A percentile compares a stretch with the other conserved stretches of the same genome.
Conservation (phyloP, 208 protist genomes). For the Trypanosoma congolense region DNA sequence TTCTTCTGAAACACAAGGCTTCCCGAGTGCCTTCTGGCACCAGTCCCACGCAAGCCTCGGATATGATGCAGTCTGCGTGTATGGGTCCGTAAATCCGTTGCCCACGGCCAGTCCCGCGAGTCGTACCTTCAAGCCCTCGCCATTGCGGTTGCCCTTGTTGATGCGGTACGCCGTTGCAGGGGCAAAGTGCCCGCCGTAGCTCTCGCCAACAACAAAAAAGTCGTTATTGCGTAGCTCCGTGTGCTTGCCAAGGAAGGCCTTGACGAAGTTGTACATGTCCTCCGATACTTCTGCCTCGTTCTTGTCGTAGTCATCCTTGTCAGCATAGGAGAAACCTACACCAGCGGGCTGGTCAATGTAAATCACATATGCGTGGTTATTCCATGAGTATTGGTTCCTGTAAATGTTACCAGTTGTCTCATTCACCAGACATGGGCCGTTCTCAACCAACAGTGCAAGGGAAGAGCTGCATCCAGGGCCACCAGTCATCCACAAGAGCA, state of each 20-base stretch:
- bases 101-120: constrained; percentile 77
- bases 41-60: constrained; percentile 46
- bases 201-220: constrained; percentile 80
- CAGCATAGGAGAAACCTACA: constrained; percentile 80
- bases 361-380: constrained; percentile 75
- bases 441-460: constrained; percentile 64
- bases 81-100: constrained; percentile 86
- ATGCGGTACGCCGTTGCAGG: constrained; percentile 39
- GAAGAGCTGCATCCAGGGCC: constrained; percentile 84
- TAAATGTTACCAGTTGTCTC: constrained; percentile 26
- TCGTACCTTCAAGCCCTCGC: constrained; percentile 36
- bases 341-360: constrained; percentile 90
- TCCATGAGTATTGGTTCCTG: constrained; percentile 76
- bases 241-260: constrained; percentile 58
- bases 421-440: constrained; percentile 80
- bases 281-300: constrained; percentile 69
- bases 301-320: constrained; percentile 40
- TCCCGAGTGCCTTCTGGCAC: constrained; percentile 41
- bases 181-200: constrained; percentile 73
- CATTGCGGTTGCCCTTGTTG: constrained; percentile 24
- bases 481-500: constrained; percentile 89
- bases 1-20: constrained; percentile 36
- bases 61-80: constrained; percentile 70
- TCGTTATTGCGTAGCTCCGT: constrained; percentile 29
- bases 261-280: constrained; percentile 87